Evolutionary conservation across 305 asterid species (phyloP).

Genomic region (Solanum hybrid): DNA sequence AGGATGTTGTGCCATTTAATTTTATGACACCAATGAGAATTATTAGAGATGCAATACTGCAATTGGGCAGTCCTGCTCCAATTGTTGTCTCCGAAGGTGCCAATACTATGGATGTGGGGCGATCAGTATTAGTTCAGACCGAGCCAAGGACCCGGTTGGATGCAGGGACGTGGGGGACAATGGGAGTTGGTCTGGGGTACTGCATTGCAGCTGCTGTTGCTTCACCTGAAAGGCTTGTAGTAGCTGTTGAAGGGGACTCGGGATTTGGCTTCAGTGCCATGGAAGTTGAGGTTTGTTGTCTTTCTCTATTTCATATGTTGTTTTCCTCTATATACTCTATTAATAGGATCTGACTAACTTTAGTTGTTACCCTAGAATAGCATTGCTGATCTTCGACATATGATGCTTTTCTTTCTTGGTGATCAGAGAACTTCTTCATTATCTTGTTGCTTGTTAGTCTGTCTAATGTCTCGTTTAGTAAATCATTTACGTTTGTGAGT

Average conservation of each 20-base stretch:
- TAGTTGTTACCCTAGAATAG: neutral
- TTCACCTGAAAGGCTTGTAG: conserved; percentile 68
- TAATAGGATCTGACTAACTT: neutral
- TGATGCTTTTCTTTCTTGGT: neutral
- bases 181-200: conserved; percentile 97
- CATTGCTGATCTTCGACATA: neutral
- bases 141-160: conserved; percentile 91
- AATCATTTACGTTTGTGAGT: neutral
- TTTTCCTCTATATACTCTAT: neutral
- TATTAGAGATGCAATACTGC: conserved; percentile 67
- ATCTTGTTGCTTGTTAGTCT: neutral
- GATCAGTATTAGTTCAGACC: conserved; percentile 65
- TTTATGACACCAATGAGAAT: conserved; percentile 83
- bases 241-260: conserved; percentile 95
- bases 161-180: conserved; percentile 97
- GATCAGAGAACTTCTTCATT: neutral
- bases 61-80: conserved; percentile 61
- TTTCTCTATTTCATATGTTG: neutral
- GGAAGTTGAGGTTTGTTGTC: conserved; percentile 73
- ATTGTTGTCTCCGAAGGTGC: conserved; percentile 83
- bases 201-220: conserved; percentile 96
- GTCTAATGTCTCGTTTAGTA: neutral
- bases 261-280: conserved; percentile 95
- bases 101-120: conserved; percentile 87
- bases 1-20: conserved; percentile 76